A percentile compares a stretch with the other conserved stretches of the same genome.
Evolutionary conservation across 306 rosid species (phyloP).

Genomic region (Carpinus fangiana): DNA sequence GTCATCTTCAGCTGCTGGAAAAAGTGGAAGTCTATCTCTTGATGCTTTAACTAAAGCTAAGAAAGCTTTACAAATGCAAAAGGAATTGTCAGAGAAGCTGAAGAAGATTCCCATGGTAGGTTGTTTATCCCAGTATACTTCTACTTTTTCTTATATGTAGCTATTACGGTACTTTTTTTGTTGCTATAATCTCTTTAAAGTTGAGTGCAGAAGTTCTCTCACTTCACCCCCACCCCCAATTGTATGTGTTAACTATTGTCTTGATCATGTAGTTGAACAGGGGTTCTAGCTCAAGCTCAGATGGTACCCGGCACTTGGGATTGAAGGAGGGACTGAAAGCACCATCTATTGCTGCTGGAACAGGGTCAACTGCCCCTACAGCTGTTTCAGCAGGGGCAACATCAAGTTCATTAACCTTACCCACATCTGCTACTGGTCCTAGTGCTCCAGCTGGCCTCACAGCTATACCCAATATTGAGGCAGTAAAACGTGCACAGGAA

Average conservation of each 20-base stretch:
- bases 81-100: conserved; percentile 71
- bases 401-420: conserved; percentile 43
- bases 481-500: conserved; percentile 93
- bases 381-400: conserved; percentile 37
- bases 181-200: not conserved
- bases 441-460: conserved; percentile 45
- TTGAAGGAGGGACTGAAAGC: conserved; percentile 43
- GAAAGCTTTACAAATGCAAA: conserved; percentile 80
- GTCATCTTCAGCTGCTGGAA: conserved; percentile 93
- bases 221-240: not conserved
- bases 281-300: conserved; percentile 47
- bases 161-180: not conserved
- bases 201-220: conserved; percentile 13
- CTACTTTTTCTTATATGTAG: not conserved
- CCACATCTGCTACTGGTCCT: conserved; percentile 35
- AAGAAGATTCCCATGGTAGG: conserved; percentile 76
- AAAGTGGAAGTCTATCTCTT: conserved; percentile 71
- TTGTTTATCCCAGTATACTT: conserved; percentile 10
- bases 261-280: conserved; percentile 61
- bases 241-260: conserved; percentile 28
- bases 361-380: conserved; percentile 28
- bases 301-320: conserved; percentile 44
- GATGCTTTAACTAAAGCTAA: conserved; percentile 88
- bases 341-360: conserved; percentile 36
- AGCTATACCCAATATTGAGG: conserved; percentile 54